Evolutionary conservation across 495 filamentous ascomycete species (phyloP).

Genomic region (Darksidea phi): DNA sequence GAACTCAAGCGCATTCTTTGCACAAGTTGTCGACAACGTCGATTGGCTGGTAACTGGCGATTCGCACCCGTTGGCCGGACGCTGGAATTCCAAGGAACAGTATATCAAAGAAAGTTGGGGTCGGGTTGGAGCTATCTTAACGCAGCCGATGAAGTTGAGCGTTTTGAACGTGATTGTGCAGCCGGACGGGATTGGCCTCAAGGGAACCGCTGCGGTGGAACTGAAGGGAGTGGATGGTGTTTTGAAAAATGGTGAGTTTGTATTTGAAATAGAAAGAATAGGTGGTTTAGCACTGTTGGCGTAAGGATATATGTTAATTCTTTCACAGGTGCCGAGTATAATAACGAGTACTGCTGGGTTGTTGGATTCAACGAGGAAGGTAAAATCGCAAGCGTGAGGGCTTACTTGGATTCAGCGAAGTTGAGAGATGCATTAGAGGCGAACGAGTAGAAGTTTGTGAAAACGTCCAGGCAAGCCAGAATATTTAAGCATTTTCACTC

Average conservation of each 20-base stretch:
- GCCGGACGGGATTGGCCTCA: background rate
- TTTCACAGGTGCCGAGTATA: slow-evolving; percentile 7
- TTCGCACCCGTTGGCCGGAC: slow-evolving; percentile 1
- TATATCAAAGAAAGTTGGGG: background rate
- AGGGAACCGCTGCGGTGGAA: background rate
- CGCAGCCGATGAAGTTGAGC: slow-evolving; percentile 1
- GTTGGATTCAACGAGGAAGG: background rate
- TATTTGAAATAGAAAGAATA: too few species aligned
- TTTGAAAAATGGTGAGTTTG: slow-evolving; percentile 10
- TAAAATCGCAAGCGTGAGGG: slow-evolving; percentile 1
- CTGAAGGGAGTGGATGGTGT: background rate
- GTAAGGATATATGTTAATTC: too few species aligned
- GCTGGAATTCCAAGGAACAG: background rate
- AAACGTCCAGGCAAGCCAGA: too few species aligned
- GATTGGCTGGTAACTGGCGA: slow-evolving; percentile 10
- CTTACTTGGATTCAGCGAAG: slow-evolving; percentile 10
- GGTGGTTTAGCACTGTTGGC: too few species aligned
- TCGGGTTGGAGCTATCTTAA: background rate
- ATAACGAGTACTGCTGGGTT: slow-evolving; percentile 16
- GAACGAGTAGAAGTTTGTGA: too few species aligned
- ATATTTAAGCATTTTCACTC: too few species aligned
- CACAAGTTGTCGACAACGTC: slow-evolving; percentile 4
- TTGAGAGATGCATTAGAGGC: slow-evolving; percentile 7
- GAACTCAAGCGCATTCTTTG: background rate
- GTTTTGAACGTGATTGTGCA: slow-evolving; percentile 4